Base-by-base conservation (phyloP, 345 rosid genomes). In the Citrus medica region DNA sequence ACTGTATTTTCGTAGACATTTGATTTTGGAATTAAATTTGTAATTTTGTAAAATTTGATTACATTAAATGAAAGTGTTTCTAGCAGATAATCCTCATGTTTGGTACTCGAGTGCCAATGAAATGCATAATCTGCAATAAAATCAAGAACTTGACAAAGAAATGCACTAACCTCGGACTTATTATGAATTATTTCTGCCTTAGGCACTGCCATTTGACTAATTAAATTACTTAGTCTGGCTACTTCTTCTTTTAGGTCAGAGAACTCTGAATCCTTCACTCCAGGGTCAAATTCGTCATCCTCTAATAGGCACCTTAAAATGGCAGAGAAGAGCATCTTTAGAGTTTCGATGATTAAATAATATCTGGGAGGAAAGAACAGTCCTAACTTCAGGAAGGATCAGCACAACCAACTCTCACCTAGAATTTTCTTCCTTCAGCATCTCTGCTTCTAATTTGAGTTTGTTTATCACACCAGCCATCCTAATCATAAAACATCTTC, bases 221-320 rank as follows among this genome's bases (percentile, higher is more conserved):
- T 85, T 48, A 92, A 56, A 79, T 82, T 72, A 80, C 89, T 85
- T 27, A 94, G 85, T 79, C 84, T 89, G 58, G 86, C 71, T 58
- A 94, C 79, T 59, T 96, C 95, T 72, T 88, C 95, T 84, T 90
- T 91, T 40, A 92, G 86, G 67, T 89, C 94, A 82, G 78, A 83
- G 65, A 96, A 81, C 79, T 90, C 97, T 22, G 90, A 81, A 71
- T 91, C 95, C 66, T 86, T 83, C 24, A 85, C 89, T 63, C 76
- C 80, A 53, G 83, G 78, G 40, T 83, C 90, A 76, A 82, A 83
- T 85, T 85, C 91, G 74, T 80, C 84, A 75, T 87, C 94, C 78
- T 84, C 78, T 76, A 86, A 67, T 80, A 77, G 46, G 76, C 86
- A 84, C 84, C 92, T 86, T 84, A 35, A 80, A 63, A 83, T 13